Base-by-base conservation (phyloP, 2,329 filamentous ascomycete species). In the Scedosporium minutisporum region DNA sequence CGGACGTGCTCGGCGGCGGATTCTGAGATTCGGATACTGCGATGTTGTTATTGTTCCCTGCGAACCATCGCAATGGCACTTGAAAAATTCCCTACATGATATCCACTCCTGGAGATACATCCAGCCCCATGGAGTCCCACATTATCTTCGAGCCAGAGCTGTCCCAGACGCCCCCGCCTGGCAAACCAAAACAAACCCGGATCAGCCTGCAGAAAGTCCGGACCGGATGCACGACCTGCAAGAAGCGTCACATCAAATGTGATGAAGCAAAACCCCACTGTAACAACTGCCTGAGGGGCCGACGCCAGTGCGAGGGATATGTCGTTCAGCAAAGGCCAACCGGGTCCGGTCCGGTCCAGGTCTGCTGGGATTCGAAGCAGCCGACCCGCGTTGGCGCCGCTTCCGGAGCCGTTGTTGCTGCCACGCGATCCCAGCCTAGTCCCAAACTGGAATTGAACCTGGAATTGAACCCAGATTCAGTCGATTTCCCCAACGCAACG, bases 341-440 rank as follows among this genome's bases (percentile, higher is more conserved):
- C 0, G 9, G 58, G 5, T 53, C 63, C 1, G 60, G 63, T 38
- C 63, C 64, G 4, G 51, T 62, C 6, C 68, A 69, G 6, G 33
- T 68, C 2, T 62, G 64, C 16, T 71, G 69, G 70, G 64, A 74
- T 59, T 69, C 69, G 41, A 60, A 42, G 27, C 62, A 44, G 10
- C 63, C 64, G 42, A 23, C 64, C 42, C 3, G 16, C n/a, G 38
- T 38, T 3, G 10, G 10, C 57, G 21, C 58, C 10, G 23, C 44
- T 51, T 12, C 51, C 6, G 18, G 18, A 12, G 18, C 51, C 21
- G 51, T 27, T 14, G 51, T 27, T 6, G 3, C 58, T 7, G 58
- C 65, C 7, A 58, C 60, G 33, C 63, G 62, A 3, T 38, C 33
- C 10, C 33, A 14, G 33, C 3, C 33, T 38, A 38, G 33, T 38